Percentiles rank a stretch among this genome's conserved stretches.
Conservation (phyloP, 2,329 filamentous ascomycete genomes). For the Botrytis aclada region DNA sequence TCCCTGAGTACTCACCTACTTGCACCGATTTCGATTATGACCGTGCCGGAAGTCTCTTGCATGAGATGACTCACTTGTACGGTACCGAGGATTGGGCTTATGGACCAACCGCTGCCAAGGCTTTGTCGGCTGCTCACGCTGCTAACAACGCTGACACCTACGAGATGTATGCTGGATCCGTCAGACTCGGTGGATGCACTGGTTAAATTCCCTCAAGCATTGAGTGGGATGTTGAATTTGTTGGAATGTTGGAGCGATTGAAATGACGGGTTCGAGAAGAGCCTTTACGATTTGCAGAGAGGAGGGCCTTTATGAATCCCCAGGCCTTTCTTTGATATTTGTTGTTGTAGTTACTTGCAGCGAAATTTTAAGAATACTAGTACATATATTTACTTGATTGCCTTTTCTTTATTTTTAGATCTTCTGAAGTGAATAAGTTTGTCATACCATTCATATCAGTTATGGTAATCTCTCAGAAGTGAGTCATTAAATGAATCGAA, state of each 20-base stretch:
- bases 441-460: not conserved
- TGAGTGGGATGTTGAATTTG: not conserved
- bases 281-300: not conserved
- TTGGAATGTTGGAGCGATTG: not conserved
- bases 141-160: slow-evolving; percentile 32
- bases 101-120: slow-evolving; percentile 26
- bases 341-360: not conserved
- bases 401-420: not conserved
- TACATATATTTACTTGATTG: not conserved
- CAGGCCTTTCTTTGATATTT: not conserved
- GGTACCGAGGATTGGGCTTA: slow-evolving; percentile 31
- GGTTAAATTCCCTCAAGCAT: not conserved
- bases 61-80: slow-evolving; percentile 31
- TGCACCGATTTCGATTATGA: slow-evolving; percentile 31
- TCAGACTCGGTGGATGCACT: slow-evolving; percentile 29
- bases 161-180: slow-evolving; percentile 32
- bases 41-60: slow-evolving; percentile 27
- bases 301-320: not conserved
- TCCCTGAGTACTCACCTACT: slow-evolving; percentile 24
- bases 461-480: not conserved
- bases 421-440: not conserved
- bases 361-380: not conserved
- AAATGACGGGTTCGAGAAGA: not conserved
- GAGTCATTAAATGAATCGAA: too few species aligned
- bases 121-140: slow-evolving; percentile 26